Base-by-base conservation (phyloP, 1,284 basidiomycete genomes). In the Leccinum ponderosum region DNA sequence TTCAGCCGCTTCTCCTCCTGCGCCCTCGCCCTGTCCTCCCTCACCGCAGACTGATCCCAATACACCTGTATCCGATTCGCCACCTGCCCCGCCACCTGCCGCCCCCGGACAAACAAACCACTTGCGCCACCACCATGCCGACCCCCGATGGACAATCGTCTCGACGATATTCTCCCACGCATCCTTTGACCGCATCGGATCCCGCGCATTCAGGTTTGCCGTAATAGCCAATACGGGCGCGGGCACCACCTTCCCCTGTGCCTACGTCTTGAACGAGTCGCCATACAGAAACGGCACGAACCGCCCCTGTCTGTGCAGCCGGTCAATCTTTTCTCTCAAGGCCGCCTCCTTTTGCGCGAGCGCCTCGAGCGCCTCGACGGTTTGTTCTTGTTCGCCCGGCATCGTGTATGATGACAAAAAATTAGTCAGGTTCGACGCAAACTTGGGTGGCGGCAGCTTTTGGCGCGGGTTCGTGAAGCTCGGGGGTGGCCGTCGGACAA, bases 31-130 rank as follows among this genome's bases (percentile, higher is more conserved):
- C 82, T 85, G 55, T 90, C 90, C 61, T 88, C 90, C 77, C 76
- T 86, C 64, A 83, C 81, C 42, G 83, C 83, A 42, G 86, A 78
- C 39, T 79, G 81, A 62, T 93, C 92, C 87, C 94, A 97, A 73
- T 97, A 89, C n/a, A 76, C 81, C 60, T 86, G 81, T 15, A 97
- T 77, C 71, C 87, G 88, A 54, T 79, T 80, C 2, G 92, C 89
- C 51, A 95, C 82, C 68, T 87, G 83, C 0, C 74, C 75, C 6
- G 86, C 80, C 7, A 88, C 76, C 22, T 81, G 75, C 7, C 70
- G 75, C 1, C 83, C 83, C 15, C 72, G 81, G 64, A 82, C 37
- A 27, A 69, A 42, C 4, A 61, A 48, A 20, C 61, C 78, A 75
- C 78, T 82, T 73, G n/a, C n/a, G n/a, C 56, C 66, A 0, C 70